Conservation (phyloP, 2,329 filamentous ascomycete species). For the Pseudocercospora macadamiae region DNA sequence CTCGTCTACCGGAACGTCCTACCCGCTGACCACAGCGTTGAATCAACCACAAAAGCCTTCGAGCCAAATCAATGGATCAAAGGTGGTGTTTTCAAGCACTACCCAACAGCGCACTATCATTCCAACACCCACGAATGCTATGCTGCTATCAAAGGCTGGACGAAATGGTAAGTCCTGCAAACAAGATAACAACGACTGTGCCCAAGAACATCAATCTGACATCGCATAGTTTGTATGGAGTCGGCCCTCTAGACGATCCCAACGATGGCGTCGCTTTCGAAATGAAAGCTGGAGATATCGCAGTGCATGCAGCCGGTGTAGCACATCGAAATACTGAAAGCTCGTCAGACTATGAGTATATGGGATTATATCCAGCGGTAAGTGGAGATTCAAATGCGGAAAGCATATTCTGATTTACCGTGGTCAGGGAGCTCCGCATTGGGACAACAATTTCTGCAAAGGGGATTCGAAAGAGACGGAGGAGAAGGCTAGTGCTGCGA, state of each 20-base stretch:
- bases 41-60: slow-evolving; percentile 22
- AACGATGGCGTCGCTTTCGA: slow-evolving; percentile 15
- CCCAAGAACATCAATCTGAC: too few relatives aligned
- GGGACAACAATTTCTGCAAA: slow-evolving; percentile 34
- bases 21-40: slow-evolving; percentile 28
- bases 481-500: slow-evolving; percentile 14
- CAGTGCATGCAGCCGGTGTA: slow-evolving; percentile 29
- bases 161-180: slow-evolving; percentile 10
- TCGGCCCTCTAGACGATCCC: slow-evolving; percentile 14
- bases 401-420: not conserved
- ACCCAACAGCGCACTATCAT: slow-evolving; percentile 30
- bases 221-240: slow-evolving; percentile 17
- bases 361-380: slow-evolving; percentile 34
- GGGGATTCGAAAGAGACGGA: slow-evolving; percentile 24
- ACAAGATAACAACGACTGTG: too few relatives aligned
- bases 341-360: slow-evolving; percentile 32
- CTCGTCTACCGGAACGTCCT: slow-evolving; percentile 38
- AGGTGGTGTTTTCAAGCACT: slow-evolving; percentile 31
- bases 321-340: slow-evolving; percentile 31
- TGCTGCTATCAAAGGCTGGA: slow-evolving; percentile 28
- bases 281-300: slow-evolving; percentile 21
- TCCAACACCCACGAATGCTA: slow-evolving; percentile 35
- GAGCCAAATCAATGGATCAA: slow-evolving; percentile 30
- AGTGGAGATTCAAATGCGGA: not conserved
- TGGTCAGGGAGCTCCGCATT: slow-evolving; percentile 24